Percentiles rank a stretch among this genome's conserved stretches.
These are phyloP conservation scores for Fraxinus paxiana DNA, from an alignment of 305 asterid species.

Conservation along the genomic window DNA sequence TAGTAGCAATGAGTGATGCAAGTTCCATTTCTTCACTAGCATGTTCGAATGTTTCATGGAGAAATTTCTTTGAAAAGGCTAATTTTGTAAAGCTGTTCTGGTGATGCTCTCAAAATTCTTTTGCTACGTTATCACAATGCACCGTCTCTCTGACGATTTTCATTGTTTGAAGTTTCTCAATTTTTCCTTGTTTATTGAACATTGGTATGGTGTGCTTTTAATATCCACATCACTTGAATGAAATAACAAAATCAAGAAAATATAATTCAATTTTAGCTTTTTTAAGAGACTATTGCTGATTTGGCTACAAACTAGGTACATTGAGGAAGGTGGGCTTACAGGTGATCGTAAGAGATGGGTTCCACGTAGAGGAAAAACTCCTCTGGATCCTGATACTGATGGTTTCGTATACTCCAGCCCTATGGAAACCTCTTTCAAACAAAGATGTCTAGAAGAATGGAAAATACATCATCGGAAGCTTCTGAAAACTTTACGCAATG, in stretches of 20 bases:
- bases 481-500: conserved; percentile 68
- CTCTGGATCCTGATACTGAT: conserved; percentile 92
- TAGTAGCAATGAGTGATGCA: neutral
- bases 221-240: conserved; percentile 6
- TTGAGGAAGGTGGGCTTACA: conserved; percentile 95
- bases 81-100: neutral
- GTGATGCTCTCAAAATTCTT: neutral
- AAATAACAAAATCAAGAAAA: neutral
- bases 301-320: conserved; percentile 58
- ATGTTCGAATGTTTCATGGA: neutral
- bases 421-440: conserved; percentile 91
- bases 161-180: neutral
- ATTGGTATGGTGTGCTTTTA: conserved; percentile 1
- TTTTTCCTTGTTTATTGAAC: neutral
- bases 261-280: conserved; percentile 12
- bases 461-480: conserved; percentile 79
- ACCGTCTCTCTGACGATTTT: conserved; percentile 5
- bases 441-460: conserved; percentile 84
- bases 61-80: neutral
- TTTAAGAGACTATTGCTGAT: conserved; percentile 27
- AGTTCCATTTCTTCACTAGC: neutral
- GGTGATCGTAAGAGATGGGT: conserved; percentile 99
- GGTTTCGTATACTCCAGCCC: conserved; percentile 86
- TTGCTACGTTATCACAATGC: neutral
- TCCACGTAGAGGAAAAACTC: conserved; percentile 94